Conservation (phyloP, 495 filamentous ascomycete species). For the Neurospora hispaniola region DNA sequence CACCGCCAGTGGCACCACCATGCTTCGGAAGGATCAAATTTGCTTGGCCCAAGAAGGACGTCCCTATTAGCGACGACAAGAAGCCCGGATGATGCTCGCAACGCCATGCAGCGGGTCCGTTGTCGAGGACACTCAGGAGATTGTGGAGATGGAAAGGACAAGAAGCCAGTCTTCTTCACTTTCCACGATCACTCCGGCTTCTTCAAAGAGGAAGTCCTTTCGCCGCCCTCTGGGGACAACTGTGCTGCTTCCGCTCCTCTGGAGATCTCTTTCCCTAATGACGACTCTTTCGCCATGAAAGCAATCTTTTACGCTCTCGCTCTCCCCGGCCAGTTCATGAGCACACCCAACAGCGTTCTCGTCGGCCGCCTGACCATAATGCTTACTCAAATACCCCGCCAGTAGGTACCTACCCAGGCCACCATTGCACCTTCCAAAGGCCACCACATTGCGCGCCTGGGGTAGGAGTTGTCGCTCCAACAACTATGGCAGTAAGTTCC, state of each 20-base stretch:
- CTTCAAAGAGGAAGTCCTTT: constrained; percentile 10
- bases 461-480: neutral
- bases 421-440: too few relatives aligned
- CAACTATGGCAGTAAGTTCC: neutral
- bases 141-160: constrained; percentile 28
- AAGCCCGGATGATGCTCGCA: neutral
- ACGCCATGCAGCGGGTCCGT: neutral
- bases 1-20: constrained; percentile 69
- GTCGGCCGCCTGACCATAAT: neutral
- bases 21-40: constrained; percentile 74
- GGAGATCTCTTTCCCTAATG: too few relatives aligned
- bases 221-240: neutral
- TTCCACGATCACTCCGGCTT: constrained; percentile 90
- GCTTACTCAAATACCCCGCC: neutral
- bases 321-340: neutral
- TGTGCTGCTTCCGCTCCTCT: too few relatives aligned
- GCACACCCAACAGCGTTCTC: neutral
- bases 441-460: neutral
- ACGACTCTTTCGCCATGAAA: neutral
- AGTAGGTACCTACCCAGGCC: too few relatives aligned
- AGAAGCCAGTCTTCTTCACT: constrained; percentile 89
- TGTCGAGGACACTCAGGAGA: too few relatives aligned
- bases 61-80: neutral
- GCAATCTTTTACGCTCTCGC: neutral
- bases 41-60: constrained; percentile 59